These are phyloP conservation scores for Fusarium denticulatum DNA, from an alignment of 2,329 filamentous ascomycete species.

Conservation along the genomic window DNA sequence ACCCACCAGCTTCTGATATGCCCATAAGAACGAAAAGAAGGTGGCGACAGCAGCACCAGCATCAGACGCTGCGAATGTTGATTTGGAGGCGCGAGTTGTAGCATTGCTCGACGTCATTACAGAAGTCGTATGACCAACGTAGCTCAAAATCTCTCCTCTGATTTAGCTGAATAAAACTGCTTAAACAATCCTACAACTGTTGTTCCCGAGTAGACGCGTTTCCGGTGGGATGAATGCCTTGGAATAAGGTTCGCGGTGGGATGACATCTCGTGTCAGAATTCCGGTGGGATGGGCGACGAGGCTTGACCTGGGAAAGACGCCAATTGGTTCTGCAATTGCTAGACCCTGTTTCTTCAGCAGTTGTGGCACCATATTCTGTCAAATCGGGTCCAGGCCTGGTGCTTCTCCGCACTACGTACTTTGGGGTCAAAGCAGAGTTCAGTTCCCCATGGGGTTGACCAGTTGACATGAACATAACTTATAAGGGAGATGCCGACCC, in stretches of 20 bases:
- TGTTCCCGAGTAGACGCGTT: rapidly evolving
- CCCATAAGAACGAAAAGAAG: too few species aligned
- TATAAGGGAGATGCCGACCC: background rate
- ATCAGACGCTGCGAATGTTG: too few species aligned
- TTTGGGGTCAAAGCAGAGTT: background rate
- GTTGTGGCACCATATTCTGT: background rate
- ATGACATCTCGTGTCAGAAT: rapidly evolving
- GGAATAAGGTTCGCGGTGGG: background rate
- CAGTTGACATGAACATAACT: background rate
- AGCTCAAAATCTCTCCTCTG: rapidly evolving
- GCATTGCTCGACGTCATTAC: too few species aligned
- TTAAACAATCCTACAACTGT: background rate
- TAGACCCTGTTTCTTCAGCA: background rate
- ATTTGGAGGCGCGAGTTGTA: too few species aligned
- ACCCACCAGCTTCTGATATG: too few species aligned
- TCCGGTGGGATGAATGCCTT: background rate
- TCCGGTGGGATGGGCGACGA: background rate
- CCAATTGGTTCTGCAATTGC: background rate
- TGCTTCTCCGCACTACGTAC: background rate
- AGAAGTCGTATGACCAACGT: too few species aligned
- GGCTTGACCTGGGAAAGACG: background rate
- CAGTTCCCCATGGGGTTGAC: background rate
- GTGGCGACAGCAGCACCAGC: too few species aligned
- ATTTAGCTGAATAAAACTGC: rapidly evolving
- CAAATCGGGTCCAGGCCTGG: background rate